A percentile compares a stretch with the other conserved stretches of the same genome.
These are phyloP conservation scores for Pleodorina starrii DNA, from an alignment of 139 green algal species.

Conservation along the genomic window DNA sequence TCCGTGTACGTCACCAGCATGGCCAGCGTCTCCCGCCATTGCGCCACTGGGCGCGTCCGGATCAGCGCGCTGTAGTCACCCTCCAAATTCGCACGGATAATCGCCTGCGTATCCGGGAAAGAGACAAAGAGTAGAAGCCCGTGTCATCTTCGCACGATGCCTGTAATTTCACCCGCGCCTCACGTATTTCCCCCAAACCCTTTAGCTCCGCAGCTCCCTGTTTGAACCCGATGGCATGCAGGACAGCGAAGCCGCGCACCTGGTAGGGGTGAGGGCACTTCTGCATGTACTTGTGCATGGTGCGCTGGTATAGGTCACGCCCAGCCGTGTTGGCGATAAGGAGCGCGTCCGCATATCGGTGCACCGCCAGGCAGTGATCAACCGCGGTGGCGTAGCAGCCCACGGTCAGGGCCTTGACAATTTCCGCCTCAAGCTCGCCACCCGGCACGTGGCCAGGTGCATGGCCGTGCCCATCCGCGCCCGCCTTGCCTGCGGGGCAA, in stretches of 20 bases:
- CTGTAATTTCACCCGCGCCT: too few species aligned
- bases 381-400: conserved; percentile 93
- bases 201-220: too few species aligned
- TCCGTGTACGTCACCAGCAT: conserved; percentile 91
- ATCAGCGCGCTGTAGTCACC: conserved; percentile 89
- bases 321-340: conserved; percentile 84
- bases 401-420: conserved; percentile 92
- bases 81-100: conserved; percentile 71
- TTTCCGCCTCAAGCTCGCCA: conserved; percentile 78
- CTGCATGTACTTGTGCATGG: conserved; percentile 86
- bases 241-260: too few species aligned
- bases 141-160: too few species aligned
- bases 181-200: too few species aligned
- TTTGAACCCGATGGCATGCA: too few species aligned
- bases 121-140: too few species aligned
- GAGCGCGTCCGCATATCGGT: conserved; percentile 93
- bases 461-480: neutral
- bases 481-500: neutral
- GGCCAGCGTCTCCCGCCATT: conserved; percentile 96
- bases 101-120: conserved; percentile 32
- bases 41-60: conserved; percentile 77
- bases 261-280: conserved; percentile 83
- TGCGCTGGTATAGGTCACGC: conserved; percentile 70
- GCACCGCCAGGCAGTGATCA: conserved; percentile 86
- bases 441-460: conserved; percentile 34